Conservation (phyloP, 768 basidiomycete genomes). For the Crassisporium funariophilum region DNA sequence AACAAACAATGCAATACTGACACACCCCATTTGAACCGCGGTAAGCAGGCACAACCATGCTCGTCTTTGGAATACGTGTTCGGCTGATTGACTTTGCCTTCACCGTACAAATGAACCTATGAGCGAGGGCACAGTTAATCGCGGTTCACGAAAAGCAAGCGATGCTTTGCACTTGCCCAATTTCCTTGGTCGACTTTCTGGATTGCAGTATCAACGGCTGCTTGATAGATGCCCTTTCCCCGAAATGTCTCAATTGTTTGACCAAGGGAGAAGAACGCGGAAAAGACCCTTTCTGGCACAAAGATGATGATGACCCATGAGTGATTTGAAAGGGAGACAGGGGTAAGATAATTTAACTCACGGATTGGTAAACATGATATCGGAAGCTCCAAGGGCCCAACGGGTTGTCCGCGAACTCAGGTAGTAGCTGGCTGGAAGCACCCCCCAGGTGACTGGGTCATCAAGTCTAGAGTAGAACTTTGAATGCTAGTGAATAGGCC, state of each 20-base stretch:
- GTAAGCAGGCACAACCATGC: constrained; percentile 50
- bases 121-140: constrained; percentile 1
- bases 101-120: constrained; percentile 91
- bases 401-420: constrained; percentile 62
- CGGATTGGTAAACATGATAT: constrained; percentile 95
- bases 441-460: constrained; percentile 87
- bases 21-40: constrained; percentile 96
- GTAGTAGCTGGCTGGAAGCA: constrained; percentile 69
- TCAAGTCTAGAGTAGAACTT: constrained; percentile 56
- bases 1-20: constrained; percentile 44
- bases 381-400: constrained; percentile 92
- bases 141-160: constrained; percentile 1
- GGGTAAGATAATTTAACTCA: constrained; percentile 39
- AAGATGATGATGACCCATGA: constrained; percentile 13
- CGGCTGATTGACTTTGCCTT: constrained; percentile 86
- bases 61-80: constrained; percentile 43
- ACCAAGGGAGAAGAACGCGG: constrained; percentile 83
- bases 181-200: constrained; percentile 76
- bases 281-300: constrained; percentile 65
- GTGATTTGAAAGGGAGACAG: not conserved
- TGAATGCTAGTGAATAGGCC: constrained; percentile 8
- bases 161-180: constrained; percentile 69
- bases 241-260: constrained; percentile 93
- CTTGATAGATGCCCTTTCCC: constrained; percentile 87
- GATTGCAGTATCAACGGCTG: constrained; percentile 83